Conservation (phyloP, 2,329 filamentous ascomycete species). For the Colletotrichum trifolii region DNA sequence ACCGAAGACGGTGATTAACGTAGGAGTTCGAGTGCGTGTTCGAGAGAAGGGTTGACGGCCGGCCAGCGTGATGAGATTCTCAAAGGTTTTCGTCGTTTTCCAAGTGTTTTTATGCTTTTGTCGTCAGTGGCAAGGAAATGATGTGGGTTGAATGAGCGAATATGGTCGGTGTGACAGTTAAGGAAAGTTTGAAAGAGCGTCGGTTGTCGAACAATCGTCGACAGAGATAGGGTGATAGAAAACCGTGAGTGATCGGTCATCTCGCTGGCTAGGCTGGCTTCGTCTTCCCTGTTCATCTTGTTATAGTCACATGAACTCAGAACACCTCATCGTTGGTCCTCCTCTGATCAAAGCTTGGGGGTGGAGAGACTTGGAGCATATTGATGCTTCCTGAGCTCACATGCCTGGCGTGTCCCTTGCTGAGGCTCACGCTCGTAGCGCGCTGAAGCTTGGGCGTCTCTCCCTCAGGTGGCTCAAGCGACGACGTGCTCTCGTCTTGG, state of each 20-base stretch:
- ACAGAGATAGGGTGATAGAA: slow-evolving; percentile 17
- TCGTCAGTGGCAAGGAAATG: slow-evolving; percentile 45
- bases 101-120: slow-evolving; percentile 35
- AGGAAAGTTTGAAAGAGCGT: slow-evolving; percentile 20
- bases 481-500: slow-evolving; percentile 43
- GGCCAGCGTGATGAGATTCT: slow-evolving; percentile 26
- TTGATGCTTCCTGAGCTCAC: slow-evolving; percentile 84
- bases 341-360: slow-evolving; percentile 59
- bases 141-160: slow-evolving; percentile 46
- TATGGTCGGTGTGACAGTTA: slow-evolving; percentile 41
- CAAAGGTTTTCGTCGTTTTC: slow-evolving; percentile 18
- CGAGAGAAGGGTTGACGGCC: slow-evolving; percentile 11
- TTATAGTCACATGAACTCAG: slow-evolving; percentile 12
- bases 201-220: slow-evolving; percentile 1
- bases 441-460: slow-evolving; percentile 62
- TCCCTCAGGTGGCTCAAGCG: slow-evolving; percentile 43
- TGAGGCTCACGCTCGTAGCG: slow-evolving; percentile 77
- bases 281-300: slow-evolving; percentile 14
- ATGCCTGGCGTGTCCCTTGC: slow-evolving; percentile 73
- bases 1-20: not conserved
- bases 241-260: slow-evolving; percentile 31
- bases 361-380: slow-evolving; percentile 74
- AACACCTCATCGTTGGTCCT: slow-evolving; percentile 22
- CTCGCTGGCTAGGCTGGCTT: slow-evolving; percentile 31
- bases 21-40: not conserved